Base-by-base conservation (phyloP, 2,329 filamentous ascomycete species). In the Nemania sp. region DNA sequence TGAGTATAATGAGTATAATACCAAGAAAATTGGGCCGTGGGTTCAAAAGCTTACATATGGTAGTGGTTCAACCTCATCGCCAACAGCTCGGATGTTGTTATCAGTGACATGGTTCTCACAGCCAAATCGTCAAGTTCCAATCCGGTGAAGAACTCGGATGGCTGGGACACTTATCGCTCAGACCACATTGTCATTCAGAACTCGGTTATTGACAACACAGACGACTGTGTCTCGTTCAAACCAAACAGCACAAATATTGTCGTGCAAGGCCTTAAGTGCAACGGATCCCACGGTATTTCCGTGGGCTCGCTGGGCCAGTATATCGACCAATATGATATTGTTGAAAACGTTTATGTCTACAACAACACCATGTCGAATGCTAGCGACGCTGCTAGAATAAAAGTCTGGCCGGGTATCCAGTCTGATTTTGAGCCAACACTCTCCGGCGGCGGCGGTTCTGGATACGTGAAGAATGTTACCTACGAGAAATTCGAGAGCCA, bases 211-310 rank as follows among this genome's bases (percentile, higher is more conserved):
- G 83, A 87, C 76, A 91, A 91, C 72, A 88, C 87, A 41, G 90
- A 92, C 75, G 87, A 93, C 76, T 93, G 91, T 68, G 88, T 93
- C 13, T 89, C 89, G 0, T 92, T 93, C 84, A 93, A 93, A 79
- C 90, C 90, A 20, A 93, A 92, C 77, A 89, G 86, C 73, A 92
- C 89, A 51, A 85, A 91, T 70, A 87, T 92, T 7, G 77, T 92
- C 3, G 86, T 92, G 5, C 89, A 92, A 76, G 89, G 89, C 69
- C 80, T 93, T 3, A 80, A 82, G 67, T 93, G 90, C 79, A 90
- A 90, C 73, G 89, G 90, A 38, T 91, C 88, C 2, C 90, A 93
- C 74, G 91, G 91, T 45, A 92, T 93, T 71, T 89, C 87, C 10
- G 89, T 92, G n/a, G 91, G 91, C 7, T 91, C 88, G 0, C 81